Base-by-base conservation (phyloP, 139 green algal genomes). In the Zygnema circumcarinatum region DNA sequence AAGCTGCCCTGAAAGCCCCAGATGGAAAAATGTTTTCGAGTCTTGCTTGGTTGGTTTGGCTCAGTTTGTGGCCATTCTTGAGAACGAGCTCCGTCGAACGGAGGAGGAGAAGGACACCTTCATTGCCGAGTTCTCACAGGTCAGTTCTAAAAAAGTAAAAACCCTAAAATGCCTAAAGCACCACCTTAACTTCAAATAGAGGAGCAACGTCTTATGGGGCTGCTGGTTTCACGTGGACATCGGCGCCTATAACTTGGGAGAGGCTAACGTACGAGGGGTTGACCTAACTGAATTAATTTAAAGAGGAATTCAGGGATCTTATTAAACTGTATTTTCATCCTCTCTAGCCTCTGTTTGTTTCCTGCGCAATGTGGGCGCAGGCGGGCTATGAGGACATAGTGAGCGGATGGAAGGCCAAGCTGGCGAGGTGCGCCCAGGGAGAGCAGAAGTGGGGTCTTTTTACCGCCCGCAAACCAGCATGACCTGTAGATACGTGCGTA, bases 391-490 rank as follows among this genome's bases (percentile, higher is more conserved):
- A 86, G 32, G 73, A 90, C n/a, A 68, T 96, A 11, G 88, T 93
- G 1, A 62, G 31, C 38, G 92, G 93, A 22, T 97, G 95, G 95
- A 81, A 88, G 73, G 92, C 85, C 74, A 97, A 97, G 92, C 90
- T 98, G 78, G 85, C 69, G 52, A 89, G 95, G 1, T 94, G 93
- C 11, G 62, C 52, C 22, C 2, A 74, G 0, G 87, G 68, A 2
- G 90, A 96, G 90, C 93, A 96, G 83, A 80, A 88, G 0, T 97
- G 94, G 94, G 94, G 93, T 0, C 54, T 94, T 20, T 95, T 97
- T 68, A 90, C 81, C 0, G 91, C 88, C 11, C 25, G 41, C 41
- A 93, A 91, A 72, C 25, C 54, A n/a, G n/a, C n/a, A n/a, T n/a
- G n/a, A n/a, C n/a, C n/a, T n/a, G n/a, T n/a, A n/a, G n/a, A n/a